Conservation (phyloP, 2,329 filamentous ascomycete species). For the Proliferodiscus dingleyae region DNA sequence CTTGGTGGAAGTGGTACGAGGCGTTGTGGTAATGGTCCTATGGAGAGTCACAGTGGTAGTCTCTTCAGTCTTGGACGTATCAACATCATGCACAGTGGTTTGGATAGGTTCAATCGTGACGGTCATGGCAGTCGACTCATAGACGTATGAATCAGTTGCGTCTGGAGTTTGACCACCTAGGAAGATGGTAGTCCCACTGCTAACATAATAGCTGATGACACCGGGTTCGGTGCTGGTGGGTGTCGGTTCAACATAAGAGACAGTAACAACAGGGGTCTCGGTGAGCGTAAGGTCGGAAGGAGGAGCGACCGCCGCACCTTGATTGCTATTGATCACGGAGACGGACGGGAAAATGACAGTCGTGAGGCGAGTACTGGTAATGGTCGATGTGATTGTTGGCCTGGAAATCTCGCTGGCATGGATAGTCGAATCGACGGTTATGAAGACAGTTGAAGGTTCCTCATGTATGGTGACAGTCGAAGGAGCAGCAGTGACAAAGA, state of each 20-base stretch:
- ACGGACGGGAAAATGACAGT: conserved; percentile 4
- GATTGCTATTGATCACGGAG: conserved; percentile 3
- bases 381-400: background rate
- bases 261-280: background rate
- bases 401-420: background rate
- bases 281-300: conserved; percentile 7
- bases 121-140: conserved; percentile 14
- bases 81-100: background rate
- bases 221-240: conserved; percentile 1
- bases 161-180: conserved; percentile 21
- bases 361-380: background rate
- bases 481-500: conserved; percentile 15
- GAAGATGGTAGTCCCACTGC: conserved; percentile 19
- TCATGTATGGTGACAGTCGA: conserved; percentile 16
- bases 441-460: conserved; percentile 14
- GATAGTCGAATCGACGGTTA: background rate
- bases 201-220: conserved; percentile 17
- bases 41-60: conserved; percentile 15
- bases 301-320: background rate
- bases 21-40: conserved; percentile 9
- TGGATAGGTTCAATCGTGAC: conserved; percentile 27
- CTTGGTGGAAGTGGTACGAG: conserved; percentile 13
- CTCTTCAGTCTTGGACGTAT: background rate
- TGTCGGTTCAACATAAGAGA: background rate
- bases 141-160: conserved; percentile 12